Evolutionary conservation across 495 filamentous ascomycete genomes (phyloP), one percentile per base, ranked within the genome.

Genomic region (Hypoxylon cercidicola): DNA sequence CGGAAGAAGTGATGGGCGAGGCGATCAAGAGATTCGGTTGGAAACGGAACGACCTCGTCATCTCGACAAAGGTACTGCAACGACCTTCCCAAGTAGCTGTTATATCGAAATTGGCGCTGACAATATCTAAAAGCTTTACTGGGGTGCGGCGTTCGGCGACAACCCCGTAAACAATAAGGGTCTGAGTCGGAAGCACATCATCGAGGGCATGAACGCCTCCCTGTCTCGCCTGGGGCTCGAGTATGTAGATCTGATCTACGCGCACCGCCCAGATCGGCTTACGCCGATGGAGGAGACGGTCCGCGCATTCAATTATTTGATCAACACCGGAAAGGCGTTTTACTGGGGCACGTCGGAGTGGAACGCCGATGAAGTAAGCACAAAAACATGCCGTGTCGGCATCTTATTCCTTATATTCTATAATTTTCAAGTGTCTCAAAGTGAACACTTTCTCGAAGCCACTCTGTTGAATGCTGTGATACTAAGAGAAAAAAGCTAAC

Each of bases 331-430:
- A 40, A 89, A 92, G 78, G 87, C 89, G 19, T 89, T 95, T 72
- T 95, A 96, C 83, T 96, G 92, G 93, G 93, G 93, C 30, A 96
- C 93, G 0, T 91, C 89, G 0, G 91, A 94, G 79, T 96, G 92
- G 93, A 82, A 81, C 56, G 91, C 92, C 7, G 86, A 85, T 50
- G 90, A n/a, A n/a, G n/a, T n/a, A n/a, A n/a, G n/a, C n/a, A n/a
- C n/a, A n/a, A n/a, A n/a, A n/a, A n/a, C n/a, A n/a, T n/a, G n/a
- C n/a, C n/a, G n/a, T n/a, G n/a, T n/a, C n/a, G n/a, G n/a, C n/a
- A n/a, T n/a, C n/a, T n/a, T n/a, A n/a, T n/a, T n/a, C n/a, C n/a
- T n/a, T n/a, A n/a, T n/a, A n/a, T n/a, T n/a, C n/a, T n/a, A n/a
- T n/a, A n/a, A n/a, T n/a, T n/a, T n/a, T n/a, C n/a, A n/a, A n/a